Evolutionary conservation across 2,329 filamentous ascomycete species (phyloP).

Genomic region (Triangularia verruculosa): DNA sequence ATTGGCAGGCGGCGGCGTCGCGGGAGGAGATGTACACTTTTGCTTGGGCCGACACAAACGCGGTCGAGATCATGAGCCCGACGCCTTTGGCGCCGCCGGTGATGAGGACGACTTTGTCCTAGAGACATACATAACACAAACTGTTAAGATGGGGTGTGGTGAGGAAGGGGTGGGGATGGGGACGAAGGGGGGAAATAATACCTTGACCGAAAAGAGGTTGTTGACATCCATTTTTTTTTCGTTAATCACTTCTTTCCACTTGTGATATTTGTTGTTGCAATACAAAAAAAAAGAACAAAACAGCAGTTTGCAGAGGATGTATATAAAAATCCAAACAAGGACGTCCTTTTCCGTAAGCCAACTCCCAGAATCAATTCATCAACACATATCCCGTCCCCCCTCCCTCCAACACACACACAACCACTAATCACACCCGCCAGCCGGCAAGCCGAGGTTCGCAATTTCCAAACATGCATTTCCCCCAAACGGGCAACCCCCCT

Average conservation of each 20-base stretch:
- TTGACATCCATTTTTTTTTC: slow-evolving; percentile 54
- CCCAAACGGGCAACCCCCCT: background rate
- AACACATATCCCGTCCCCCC: too few relatives aligned
- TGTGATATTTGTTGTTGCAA: too few relatives aligned
- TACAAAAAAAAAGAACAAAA: too few relatives aligned
- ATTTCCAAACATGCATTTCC: background rate
- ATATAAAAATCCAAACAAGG: background rate
- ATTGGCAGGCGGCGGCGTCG: slow-evolving; percentile 55
- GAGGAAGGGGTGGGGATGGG: background rate
- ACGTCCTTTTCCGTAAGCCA: slow-evolving; percentile 3
- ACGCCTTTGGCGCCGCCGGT: slow-evolving; percentile 61
- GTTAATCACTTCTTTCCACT: too few relatives aligned
- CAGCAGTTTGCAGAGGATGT: background rate
- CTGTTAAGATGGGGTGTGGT: slow-evolving; percentile 10
- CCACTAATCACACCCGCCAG: background rate
- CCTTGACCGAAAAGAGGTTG: slow-evolving; percentile 59
- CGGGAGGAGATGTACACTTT: slow-evolving; percentile 65
- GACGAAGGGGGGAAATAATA: slow-evolving; percentile 29
- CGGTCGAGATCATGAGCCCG: slow-evolving; percentile 65
- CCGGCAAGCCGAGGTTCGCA: background rate
- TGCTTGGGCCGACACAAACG: slow-evolving; percentile 62
- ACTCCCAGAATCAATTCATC: too few relatives aligned
- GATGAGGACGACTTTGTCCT: slow-evolving; percentile 58
- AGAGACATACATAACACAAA: background rate
- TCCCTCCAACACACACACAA: too few relatives aligned